These are phyloP conservation scores for Fraxinus greggii DNA, from an alignment of 305 asterid genomes.

Conservation along the genomic window DNA sequence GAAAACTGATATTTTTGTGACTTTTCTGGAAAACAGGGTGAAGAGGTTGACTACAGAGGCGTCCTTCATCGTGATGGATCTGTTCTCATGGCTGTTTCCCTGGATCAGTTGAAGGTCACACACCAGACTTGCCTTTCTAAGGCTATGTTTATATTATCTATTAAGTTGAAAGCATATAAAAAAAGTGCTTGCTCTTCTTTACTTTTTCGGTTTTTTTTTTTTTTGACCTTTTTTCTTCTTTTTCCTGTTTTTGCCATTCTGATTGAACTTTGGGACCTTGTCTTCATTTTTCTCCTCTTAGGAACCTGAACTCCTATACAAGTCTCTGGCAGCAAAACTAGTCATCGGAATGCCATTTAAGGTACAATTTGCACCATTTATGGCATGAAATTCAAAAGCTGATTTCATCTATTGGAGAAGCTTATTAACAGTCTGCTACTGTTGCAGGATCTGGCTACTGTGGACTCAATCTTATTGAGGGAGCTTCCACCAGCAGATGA, in stretches of 20 bases:
- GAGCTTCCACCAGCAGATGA: conserved; percentile 88
- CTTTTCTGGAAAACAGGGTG: conserved; percentile 58
- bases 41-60: conserved; percentile 95
- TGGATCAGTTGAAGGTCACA: conserved; percentile 89
- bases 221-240: not conserved
- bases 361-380: conserved; percentile 40
- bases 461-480: conserved; percentile 89
- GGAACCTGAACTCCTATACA: conserved; percentile 93
- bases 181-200: not conserved
- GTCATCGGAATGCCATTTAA: conserved; percentile 94
- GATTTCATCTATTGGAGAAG: conserved; percentile 20
- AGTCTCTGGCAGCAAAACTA: conserved; percentile 86
- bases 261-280: conserved; percentile 9
- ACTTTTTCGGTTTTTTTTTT: not conserved
- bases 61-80: conserved; percentile 99
- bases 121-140: conserved; percentile 4
- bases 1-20: conserved; percentile 16
- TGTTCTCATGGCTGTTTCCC: conserved; percentile 85
- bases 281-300: conserved; percentile 25
- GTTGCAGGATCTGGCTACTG: conserved; percentile 91
- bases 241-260: not conserved
- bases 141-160: not conserved
- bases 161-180: conserved; percentile 4
- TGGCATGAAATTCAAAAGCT: not conserved
- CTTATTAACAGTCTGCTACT: conserved; percentile 11